Base-by-base conservation (phyloP, 257 asterid species). In the Coffea eugenioides region DNA sequence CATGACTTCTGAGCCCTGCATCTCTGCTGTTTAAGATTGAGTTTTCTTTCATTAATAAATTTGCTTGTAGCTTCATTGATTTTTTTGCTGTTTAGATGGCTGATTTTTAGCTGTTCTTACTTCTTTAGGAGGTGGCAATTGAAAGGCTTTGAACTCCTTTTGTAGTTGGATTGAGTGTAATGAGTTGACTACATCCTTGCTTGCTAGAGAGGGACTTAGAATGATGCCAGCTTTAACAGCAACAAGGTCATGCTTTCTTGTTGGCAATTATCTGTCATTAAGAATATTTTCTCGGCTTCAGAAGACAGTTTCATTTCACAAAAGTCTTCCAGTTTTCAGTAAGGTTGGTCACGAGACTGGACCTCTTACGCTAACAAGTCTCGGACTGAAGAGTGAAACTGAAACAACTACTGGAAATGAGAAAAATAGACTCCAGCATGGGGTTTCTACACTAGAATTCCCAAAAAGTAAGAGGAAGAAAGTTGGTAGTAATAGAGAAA, bases 321-420 rank as follows among this genome's bases (percentile, higher is more conserved):
- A 23, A 57, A 57, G 78, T 70, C 8, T 70, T 34, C 79, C 45
- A 8, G 20, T 23, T 59, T 68, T 20, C 67, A 43, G 43, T 34
- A 69, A 74, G 49, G 23, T 27, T 69, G 52, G 45, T 69, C 76
- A 74, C 61, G 87, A 88, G 54, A 80, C 76, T 31, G 88, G 78
- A 79, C 84, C 93, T 80, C 99, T 95, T 74, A 93, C 97, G 51
- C 89, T 95, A 41, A 83, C 85, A 34, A 89, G 89, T 77, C 93
- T 95, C 67, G 99, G 99, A 67, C 82, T 91, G 81, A 86, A 81
- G 87, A 75, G 69, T 56, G 87, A 85, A 78, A 68, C 74, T 68
- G 81, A 75, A 77, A 78, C 83, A 46, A 56, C 70, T 36, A 65
- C 73, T 70, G 91, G 82, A 73, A 87, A 80, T 78, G 97, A 86